Conservation (phyloP, 345 rosid species). For the Melaleuca alternifolia region DNA sequence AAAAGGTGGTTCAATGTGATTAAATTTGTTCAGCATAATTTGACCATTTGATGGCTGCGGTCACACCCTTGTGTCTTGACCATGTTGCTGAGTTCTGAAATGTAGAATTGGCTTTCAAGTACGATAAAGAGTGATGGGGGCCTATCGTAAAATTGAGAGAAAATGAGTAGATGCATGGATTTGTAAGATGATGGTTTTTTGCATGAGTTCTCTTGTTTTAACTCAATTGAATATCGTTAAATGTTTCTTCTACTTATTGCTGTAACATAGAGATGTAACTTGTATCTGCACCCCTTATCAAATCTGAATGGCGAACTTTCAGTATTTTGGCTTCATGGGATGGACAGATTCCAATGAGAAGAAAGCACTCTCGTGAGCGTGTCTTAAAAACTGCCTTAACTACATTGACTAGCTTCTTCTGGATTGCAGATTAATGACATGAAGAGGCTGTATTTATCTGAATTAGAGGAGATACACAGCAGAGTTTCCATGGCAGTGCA, state of each 20-base stretch:
- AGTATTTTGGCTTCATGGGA: neutral
- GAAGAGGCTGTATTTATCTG: conserved; percentile 10
- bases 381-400: neutral
- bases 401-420: neutral
- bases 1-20: neutral
- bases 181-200: neutral
- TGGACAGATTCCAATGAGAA: neutral
- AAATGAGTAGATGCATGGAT: neutral
- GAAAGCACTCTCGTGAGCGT: neutral
- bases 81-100: neutral
- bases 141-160: neutral
- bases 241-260: neutral
- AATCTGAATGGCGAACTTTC: neutral
- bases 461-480: conserved; percentile 19
- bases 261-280: neutral
- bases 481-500: conserved; percentile 14
- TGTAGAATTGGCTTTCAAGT: neutral
- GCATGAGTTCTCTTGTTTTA: neutral
- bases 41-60: neutral
- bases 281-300: neutral
- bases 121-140: neutral
- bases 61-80: neutral
- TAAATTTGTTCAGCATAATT: neutral
- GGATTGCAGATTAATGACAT: neutral
- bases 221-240: neutral